Evolutionary conservation across 139 green algal genomes (phyloP).

Genomic region (Asterochloris erici): DNA sequence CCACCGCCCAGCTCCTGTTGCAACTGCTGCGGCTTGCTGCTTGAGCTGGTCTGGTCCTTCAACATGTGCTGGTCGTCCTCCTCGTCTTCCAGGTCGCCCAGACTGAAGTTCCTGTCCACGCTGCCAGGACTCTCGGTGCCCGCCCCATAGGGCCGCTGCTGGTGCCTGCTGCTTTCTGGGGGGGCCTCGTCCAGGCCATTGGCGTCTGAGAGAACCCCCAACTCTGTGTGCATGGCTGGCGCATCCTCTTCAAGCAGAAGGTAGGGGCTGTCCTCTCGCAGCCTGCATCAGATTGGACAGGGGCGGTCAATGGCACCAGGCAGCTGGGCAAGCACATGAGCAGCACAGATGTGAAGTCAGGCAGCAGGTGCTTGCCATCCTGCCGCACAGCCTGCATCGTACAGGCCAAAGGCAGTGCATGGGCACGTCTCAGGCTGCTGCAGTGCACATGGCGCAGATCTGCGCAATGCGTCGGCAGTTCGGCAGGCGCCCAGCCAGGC

Average conservation of each 20-base stretch:
- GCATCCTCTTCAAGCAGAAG: constrained; percentile 40
- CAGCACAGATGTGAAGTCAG: no score
- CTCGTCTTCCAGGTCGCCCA: constrained; percentile 15
- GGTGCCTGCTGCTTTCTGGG: not conserved
- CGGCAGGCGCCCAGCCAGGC: no score
- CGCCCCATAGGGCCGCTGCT: not conserved
- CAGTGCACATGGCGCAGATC: no score
- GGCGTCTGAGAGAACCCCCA: not conserved
- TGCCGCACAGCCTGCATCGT: no score
- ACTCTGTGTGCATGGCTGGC: not conserved
- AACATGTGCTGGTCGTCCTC: not conserved
- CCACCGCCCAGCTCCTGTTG: no score
- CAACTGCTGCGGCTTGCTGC: no score
- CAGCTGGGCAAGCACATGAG: not conserved
- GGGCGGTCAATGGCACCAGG: not conserved
- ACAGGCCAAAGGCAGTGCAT: no score
- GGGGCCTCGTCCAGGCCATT: not conserved
- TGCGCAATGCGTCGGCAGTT: no score
- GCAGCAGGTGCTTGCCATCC: no score
- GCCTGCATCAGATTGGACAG: constrained; percentile 4
- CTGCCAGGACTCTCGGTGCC: constrained; percentile 15
- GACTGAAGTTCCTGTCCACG: constrained; percentile 12
- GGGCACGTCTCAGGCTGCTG: no score
- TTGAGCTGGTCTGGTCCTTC: no score
- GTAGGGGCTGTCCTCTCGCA: constrained; percentile 43